Conservation (phyloP, 176 grass and related monocot species). For the Saccharum spontaneum region DNA sequence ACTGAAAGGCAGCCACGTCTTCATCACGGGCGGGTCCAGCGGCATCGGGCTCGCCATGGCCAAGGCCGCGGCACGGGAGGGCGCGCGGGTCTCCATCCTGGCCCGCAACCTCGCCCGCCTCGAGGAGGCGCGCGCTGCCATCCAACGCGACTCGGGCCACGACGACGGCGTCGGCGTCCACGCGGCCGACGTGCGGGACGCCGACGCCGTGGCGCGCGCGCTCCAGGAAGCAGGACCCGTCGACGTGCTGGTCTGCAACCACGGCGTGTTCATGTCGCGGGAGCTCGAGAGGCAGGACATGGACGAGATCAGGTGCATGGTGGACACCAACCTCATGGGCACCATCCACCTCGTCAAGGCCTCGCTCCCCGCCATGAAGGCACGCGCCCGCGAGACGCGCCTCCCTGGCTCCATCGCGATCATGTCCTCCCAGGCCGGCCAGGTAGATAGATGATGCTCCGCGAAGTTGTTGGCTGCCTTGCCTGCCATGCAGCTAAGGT, state of each 20-base stretch:
- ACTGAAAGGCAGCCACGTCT: too few relatives aligned
- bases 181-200: constrained; percentile 69
- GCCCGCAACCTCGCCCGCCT: constrained; percentile 56
- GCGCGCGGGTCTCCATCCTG: constrained; percentile 81
- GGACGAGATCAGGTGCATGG: constrained; percentile 72
- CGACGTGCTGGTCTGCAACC: constrained; percentile 88
- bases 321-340: constrained; percentile 91
- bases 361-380: constrained; percentile 71
- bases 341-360: constrained; percentile 93
- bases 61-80: constrained; percentile 60
- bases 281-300: constrained; percentile 83
- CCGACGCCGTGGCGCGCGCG: constrained; percentile 48
- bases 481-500: neutral
- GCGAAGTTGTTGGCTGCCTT: too few relatives aligned
- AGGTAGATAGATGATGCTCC: constrained; percentile 40
- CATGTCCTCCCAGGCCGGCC: constrained; percentile 88
- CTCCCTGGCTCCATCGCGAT: constrained; percentile 77
- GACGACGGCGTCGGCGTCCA: constrained; percentile 36
- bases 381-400: constrained; percentile 37
- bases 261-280: constrained; percentile 76
- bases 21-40: constrained; percentile 31
- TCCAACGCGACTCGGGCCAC: constrained; percentile 46
- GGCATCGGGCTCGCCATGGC: constrained; percentile 85
- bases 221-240: constrained; percentile 51
- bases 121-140: constrained; percentile 56